Conservation (phyloP, 2,329 filamentous ascomycete genomes). For the Stemphylium lycopersici region DNA sequence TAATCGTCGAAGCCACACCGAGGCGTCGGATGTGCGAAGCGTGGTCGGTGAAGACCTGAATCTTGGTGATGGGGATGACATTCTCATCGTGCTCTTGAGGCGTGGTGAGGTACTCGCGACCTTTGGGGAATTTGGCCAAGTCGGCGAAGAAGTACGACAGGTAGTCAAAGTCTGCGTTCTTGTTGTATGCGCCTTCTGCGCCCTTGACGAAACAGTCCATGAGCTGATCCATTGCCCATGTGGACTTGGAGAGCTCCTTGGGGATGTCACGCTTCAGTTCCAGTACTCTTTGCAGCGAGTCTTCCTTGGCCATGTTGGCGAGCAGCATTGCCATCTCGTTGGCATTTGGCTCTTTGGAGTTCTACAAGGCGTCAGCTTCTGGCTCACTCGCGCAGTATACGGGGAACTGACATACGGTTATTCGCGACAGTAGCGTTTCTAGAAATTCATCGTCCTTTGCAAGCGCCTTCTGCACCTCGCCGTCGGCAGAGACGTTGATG, state of each 20-base stretch:
- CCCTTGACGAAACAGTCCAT: constrained; percentile 97
- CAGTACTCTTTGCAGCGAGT: constrained; percentile 72
- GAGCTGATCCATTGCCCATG: constrained; percentile 82
- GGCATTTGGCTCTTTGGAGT: constrained; percentile 77
- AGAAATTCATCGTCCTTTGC: constrained; percentile 82
- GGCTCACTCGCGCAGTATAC: neutral
- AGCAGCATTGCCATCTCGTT: constrained; percentile 89
- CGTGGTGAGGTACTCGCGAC: constrained; percentile 75
- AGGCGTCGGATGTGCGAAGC: constrained; percentile 80
- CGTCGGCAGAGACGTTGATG: constrained; percentile 81
- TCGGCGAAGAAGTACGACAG: constrained; percentile 94
- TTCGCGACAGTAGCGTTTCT: constrained; percentile 71
- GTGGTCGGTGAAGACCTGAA: constrained; percentile 94
- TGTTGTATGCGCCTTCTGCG: constrained; percentile 80
- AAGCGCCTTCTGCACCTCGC: constrained; percentile 73
- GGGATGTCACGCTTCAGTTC: constrained; percentile 71
- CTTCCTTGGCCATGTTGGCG: constrained; percentile 86
- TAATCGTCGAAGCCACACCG: constrained; percentile 95
- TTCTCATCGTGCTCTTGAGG: constrained; percentile 75
- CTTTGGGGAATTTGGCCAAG: constrained; percentile 76
- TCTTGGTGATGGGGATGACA: constrained; percentile 86
- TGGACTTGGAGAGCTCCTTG: constrained; percentile 72
- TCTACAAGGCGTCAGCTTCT: constrained; percentile 53
- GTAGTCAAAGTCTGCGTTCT: constrained; percentile 86
- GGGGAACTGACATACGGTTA: constrained; percentile 71